Evolutionary conservation across 1,139 yeast species (phyloP).

Genomic region (Blastobotrys serpentis): DNA sequence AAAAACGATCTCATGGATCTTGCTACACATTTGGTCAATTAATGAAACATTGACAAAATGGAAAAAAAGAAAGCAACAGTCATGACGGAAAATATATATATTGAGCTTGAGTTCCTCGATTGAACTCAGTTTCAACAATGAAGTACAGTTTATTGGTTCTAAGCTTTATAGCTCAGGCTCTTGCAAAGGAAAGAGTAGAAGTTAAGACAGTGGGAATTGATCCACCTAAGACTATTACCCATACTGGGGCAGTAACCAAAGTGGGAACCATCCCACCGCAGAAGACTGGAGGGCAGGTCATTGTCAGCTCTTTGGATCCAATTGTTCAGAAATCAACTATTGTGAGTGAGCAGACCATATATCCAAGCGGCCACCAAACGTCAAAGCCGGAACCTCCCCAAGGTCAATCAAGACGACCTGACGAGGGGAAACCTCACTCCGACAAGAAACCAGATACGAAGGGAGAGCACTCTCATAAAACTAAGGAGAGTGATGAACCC

Average conservation of each 20-base stretch:
- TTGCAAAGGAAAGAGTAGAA: not conserved
- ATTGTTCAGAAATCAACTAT: not conserved
- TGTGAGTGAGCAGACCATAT: not conserved
- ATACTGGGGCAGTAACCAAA: constrained; percentile 3
- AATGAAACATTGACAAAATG: too few species aligned
- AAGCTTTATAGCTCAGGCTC: not conserved
- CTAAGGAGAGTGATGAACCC: not conserved
- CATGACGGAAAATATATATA: not conserved
- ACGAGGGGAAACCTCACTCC: not conserved
- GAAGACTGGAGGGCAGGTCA: not conserved
- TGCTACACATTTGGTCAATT: too few species aligned
- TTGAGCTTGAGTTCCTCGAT: too few species aligned
- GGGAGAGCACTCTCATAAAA: not conserved
- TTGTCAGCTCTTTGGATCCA: not conserved
- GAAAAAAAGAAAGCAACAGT: not conserved
- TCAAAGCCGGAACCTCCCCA: not conserved
- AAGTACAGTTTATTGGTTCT: not conserved
- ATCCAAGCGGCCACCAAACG: not conserved
- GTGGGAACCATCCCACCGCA: not conserved
- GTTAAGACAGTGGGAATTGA: constrained; percentile 2
- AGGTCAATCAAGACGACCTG: not conserved
- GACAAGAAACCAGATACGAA: not conserved
- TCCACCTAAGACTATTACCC: not conserved
- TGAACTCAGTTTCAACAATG: not conserved
- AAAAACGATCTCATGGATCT: too few species aligned